Evolutionary conservation across 176 grass and related monocot species (phyloP).

Genomic region (Panicum miliaceum): DNA sequence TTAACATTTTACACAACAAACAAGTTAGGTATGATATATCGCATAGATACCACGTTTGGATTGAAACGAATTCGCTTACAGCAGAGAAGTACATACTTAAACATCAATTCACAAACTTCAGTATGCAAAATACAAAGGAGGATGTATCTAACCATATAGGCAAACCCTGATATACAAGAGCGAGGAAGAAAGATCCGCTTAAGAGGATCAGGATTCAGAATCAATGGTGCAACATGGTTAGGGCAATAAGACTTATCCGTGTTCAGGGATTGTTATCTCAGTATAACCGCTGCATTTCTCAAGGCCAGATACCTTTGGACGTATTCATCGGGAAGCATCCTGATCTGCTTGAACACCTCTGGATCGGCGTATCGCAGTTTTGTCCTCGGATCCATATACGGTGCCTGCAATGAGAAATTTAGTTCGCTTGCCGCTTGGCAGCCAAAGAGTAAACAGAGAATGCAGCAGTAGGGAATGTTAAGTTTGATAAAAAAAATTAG

Average conservation of each 20-base stretch:
- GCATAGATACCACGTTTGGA: background rate
- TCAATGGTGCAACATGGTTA: background rate
- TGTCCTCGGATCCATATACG: constrained; percentile 89
- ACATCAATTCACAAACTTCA: background rate
- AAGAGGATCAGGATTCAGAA: background rate
- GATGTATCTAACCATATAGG: background rate
- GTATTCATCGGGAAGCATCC: constrained; percentile 79
- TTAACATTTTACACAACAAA: background rate
- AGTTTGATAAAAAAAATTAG: background rate
- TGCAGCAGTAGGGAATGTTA: background rate
- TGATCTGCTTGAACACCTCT: constrained; percentile 82
- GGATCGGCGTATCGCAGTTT: constrained; percentile 74
- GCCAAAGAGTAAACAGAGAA: background rate
- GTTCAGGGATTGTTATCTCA: constrained; percentile 45
- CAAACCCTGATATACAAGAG: background rate
- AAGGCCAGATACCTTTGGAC: constrained; percentile 79
- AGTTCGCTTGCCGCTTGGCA: background rate
- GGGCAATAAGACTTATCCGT: background rate
- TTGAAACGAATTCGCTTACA: background rate
- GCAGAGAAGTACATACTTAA: background rate
- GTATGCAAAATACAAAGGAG: background rate
- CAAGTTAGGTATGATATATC: background rate
- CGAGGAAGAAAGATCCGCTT: background rate
- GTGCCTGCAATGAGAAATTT: constrained; percentile 58
- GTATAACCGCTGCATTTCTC: constrained; percentile 74